Evolutionary conservation across 805 yeast genomes (phyloP), one percentile per base, ranked within the genome.

Genomic region (Saturnispora mendoncae): DNA sequence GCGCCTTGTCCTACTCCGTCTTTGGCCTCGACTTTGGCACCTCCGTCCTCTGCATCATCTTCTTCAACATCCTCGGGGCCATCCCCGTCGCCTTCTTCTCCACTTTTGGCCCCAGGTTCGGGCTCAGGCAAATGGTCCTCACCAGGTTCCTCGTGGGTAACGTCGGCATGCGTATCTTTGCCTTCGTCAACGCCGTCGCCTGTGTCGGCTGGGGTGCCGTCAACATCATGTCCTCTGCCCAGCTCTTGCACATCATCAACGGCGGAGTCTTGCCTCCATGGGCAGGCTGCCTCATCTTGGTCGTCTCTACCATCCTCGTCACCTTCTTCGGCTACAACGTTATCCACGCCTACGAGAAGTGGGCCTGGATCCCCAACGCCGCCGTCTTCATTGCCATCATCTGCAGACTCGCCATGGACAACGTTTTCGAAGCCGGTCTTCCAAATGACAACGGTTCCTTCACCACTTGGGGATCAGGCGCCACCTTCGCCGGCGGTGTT

Each of bases 191-290:
- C 57, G 73, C 78, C 54, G 61, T 88, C 47, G 88, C 95, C 21
- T 84, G 95, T 72, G 76, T 87, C 42, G 96, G 97, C 53, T 88
- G 97, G 97, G 84, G 92, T 62, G 85, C 95, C 8, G 90, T 86
- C 36, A 88, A 88, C 64, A 84, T 84, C 47, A 83, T 87, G 75
- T 82, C 87, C 24, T 78, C 92, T 27, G 95, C 95, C 19, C 92
- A 85, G 61, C 66, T 87, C 48, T 67, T 87, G 45, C 78, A 80
- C 63, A 76, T 82, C 56, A 80, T 88, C 46, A 85, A 85, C 67
- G 66, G 61, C 46, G 66, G 66, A 30, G 62, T 66, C 38, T 66
- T 81, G 51, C 96, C 97, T 31, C 83, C 90, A 29, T 84, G 94
- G 92, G 96, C 86, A 29, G 96, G 92, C 27, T 80, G 94, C 62